A percentile compares a stretch with the other conserved stretches of the same genome.
Conservation (phyloP, 768 basidiomycete genomes). For the Suillus spraguei region DNA sequence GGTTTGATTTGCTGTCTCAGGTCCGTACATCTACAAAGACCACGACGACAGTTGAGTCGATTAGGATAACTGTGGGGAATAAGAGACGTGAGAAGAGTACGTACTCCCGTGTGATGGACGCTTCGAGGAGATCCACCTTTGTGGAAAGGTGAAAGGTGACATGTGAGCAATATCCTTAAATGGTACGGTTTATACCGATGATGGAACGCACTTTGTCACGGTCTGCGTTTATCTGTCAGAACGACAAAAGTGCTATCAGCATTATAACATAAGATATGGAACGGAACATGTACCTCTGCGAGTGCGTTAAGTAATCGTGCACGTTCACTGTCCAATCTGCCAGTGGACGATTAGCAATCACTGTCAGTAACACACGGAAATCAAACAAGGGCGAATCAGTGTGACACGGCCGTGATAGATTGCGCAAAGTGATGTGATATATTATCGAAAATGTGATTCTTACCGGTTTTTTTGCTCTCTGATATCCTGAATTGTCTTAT, state of each 20-base stretch:
- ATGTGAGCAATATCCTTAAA: conserved; percentile 14
- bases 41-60: not conserved
- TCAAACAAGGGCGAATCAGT: conserved; percentile 11
- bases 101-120: conserved; percentile 70
- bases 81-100: conserved; percentile 23
- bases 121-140: conserved; percentile 69
- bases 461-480: conserved; percentile 86
- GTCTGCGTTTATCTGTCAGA: conserved; percentile 72
- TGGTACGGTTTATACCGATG: conserved; percentile 3
- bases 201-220: conserved; percentile 59
- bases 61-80: conserved; percentile 8
- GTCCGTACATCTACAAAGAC: conserved; percentile 55
- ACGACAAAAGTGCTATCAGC: conserved; percentile 14
- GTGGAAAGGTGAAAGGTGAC: conserved; percentile 10
- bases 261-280: conserved; percentile 8
- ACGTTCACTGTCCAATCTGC: conserved; percentile 77
- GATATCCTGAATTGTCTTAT: conserved; percentile 77
- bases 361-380: conserved; percentile 16
- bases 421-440: not conserved
- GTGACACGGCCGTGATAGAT: not conserved
- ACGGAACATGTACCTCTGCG: conserved; percentile 55
- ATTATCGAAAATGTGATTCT: conserved; percentile 25
- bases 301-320: conserved; percentile 66
- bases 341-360: conserved; percentile 7
- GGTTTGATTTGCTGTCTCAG: conserved; percentile 64